Evolutionary conservation across 2,329 filamentous ascomycete genomes (phyloP).

Genomic region (Parascedosporium putredinis): DNA sequence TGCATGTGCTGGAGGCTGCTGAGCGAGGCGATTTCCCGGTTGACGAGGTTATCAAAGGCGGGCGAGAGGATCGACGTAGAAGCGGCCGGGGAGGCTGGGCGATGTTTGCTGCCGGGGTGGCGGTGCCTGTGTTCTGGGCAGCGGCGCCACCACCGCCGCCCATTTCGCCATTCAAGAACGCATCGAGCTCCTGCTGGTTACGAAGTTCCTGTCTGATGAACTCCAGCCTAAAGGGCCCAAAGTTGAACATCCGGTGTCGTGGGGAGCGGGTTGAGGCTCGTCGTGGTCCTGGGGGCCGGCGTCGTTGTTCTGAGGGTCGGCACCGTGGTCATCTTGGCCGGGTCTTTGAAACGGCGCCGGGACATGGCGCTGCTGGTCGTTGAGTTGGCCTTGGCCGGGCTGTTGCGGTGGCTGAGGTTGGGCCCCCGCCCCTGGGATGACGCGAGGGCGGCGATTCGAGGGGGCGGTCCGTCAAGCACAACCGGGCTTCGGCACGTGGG

Average conservation of each 20-base stretch:
- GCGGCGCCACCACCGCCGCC: background rate
- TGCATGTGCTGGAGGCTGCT: conserved; percentile 51
- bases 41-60: conserved; percentile 50
- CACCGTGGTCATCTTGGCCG: background rate
- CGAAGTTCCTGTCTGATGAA: conserved; percentile 10
- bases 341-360: conserved; percentile 5
- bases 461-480: conserved; percentile 42
- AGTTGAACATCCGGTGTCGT: conserved; percentile 25
- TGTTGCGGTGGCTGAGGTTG: conserved; percentile 22
- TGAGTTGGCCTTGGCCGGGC: conserved; percentile 8
- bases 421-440: conserved; percentile 14
- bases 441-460: conserved; percentile 14
- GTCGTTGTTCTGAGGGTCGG: conserved; percentile 1
- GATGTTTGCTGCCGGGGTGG: background rate
- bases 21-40: conserved; percentile 44
- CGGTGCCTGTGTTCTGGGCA: background rate
- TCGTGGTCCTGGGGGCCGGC: conserved; percentile 1
- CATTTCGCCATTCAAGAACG: conserved; percentile 7
- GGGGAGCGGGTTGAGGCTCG: conserved; percentile 7
- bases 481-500: conserved; percentile 87
- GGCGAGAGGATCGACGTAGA: conserved; percentile 5
- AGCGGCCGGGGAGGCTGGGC: background rate
- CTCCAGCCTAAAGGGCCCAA: conserved; percentile 9
- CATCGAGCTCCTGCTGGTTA: conserved; percentile 5
- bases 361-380: conserved; percentile 16